Conservation (phyloP, 192 early-diverging fungal species). For the Linnemannia zychae region DNA sequence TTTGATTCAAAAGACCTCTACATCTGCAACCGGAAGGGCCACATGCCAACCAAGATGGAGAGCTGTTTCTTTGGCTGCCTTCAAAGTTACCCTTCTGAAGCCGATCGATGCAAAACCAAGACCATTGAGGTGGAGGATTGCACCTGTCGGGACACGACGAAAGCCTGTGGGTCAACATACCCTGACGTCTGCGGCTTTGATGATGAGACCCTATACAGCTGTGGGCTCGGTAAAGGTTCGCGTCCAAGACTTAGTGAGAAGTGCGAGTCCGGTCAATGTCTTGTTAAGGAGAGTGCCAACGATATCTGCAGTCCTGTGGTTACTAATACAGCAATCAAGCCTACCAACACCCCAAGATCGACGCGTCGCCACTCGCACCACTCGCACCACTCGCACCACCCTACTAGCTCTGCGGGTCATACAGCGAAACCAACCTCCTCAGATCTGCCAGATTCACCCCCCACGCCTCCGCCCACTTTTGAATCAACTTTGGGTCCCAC, state of each 20-base stretch:
- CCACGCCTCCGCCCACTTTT: too few relatives aligned
- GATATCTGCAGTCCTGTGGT: background rate
- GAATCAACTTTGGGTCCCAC: too few relatives aligned
- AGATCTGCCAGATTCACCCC: too few relatives aligned
- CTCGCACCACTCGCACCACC: too few relatives aligned
- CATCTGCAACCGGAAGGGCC: background rate
- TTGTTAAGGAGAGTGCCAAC: background rate
- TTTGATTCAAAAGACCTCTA: background rate
- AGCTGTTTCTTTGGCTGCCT: background rate
- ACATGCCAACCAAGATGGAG: background rate
- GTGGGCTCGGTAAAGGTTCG: background rate
- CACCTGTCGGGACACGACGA: background rate
- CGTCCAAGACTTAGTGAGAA: background rate
- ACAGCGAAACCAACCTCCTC: too few relatives aligned
- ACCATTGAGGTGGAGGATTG: background rate
- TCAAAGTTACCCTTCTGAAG: background rate
- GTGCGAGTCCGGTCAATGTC: constrained; percentile 11
- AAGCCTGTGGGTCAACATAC: constrained; percentile 8
- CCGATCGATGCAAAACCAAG: background rate
- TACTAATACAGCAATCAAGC: background rate
- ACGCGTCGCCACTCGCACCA: too few relatives aligned
- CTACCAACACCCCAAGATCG: too few relatives aligned
- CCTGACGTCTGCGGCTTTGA: background rate
- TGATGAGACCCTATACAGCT: background rate
- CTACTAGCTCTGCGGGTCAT: too few relatives aligned